Evolutionary conservation across 768 basidiomycete genomes (phyloP).

Genomic region (Pholiota microspora): DNA sequence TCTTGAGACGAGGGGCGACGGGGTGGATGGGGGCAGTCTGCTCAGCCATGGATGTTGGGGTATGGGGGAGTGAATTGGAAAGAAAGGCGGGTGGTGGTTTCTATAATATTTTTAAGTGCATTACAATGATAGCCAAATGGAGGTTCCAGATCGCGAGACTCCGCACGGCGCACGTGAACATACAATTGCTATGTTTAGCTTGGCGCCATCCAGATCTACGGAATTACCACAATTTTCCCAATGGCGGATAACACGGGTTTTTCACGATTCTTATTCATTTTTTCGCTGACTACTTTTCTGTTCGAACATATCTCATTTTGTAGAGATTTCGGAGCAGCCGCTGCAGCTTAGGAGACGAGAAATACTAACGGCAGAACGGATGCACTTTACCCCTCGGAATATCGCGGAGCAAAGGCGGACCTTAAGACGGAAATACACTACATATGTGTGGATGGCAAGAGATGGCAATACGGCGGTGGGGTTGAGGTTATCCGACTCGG

Average conservation of each 20-base stretch:
- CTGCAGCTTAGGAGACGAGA: too few species aligned
- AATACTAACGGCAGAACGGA: constrained; percentile 12
- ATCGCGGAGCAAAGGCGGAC: constrained; percentile 25
- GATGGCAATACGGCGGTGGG: background rate
- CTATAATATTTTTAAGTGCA: constrained; percentile 17
- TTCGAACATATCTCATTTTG: too few species aligned
- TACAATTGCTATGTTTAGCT: constrained; percentile 17
- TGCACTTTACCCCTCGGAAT: constrained; percentile 17
- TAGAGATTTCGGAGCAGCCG: too few species aligned
- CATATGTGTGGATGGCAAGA: background rate
- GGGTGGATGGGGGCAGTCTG: constrained; percentile 54
- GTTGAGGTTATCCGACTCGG: background rate
- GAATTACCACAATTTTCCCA: background rate
- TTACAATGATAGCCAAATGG: constrained; percentile 17
- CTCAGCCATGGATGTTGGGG: constrained; percentile 38
- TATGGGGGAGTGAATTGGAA: constrained; percentile 15
- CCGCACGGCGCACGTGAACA: constrained; percentile 13
- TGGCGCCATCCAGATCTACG: constrained; percentile 15
- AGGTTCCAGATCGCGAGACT: constrained; percentile 17
- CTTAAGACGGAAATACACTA: constrained; percentile 24
- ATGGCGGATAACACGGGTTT: background rate
- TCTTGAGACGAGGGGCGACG: constrained; percentile 68
- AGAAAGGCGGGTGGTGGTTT: constrained; percentile 13
- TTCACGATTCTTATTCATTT: too few species aligned
- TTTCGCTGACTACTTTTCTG: too few species aligned